These are phyloP conservation scores for Blastobotrys buckinghamii DNA, from an alignment of 1,139 yeast genomes.

Conservation along the genomic window DNA sequence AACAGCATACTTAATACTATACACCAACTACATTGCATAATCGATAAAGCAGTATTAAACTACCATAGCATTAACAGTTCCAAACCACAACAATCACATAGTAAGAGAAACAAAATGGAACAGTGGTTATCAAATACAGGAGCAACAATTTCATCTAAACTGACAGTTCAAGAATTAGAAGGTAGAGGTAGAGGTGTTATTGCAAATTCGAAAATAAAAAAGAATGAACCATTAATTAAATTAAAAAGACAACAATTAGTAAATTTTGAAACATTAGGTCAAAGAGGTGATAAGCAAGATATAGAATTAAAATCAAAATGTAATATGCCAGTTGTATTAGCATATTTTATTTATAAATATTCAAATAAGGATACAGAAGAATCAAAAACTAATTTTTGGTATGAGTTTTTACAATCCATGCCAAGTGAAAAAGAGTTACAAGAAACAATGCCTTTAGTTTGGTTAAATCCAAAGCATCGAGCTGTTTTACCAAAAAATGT, in stretches of 20 bases:
- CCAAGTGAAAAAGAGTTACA: conserved; percentile 25
- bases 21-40: too few species aligned
- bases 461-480: conserved; percentile 29
- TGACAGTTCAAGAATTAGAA: conserved; percentile 32
- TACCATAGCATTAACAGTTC: too few species aligned
- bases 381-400: conserved; percentile 21
- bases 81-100: too few species aligned
- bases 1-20: too few species aligned
- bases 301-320: conserved; percentile 10
- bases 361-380: conserved; percentile 14
- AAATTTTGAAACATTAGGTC: conserved; percentile 51
- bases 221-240: conserved; percentile 44
- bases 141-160: conserved; percentile 23
- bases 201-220: conserved; percentile 35
- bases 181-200: conserved; percentile 63
- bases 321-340: conserved; percentile 27
- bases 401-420: conserved; percentile 21
- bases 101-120: not conserved
- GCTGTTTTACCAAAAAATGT: conserved; percentile 26
- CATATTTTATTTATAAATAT: conserved; percentile 21
- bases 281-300: conserved; percentile 13
- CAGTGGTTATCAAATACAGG: conserved; percentile 21
- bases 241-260: conserved; percentile 57
- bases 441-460: conserved; percentile 33
- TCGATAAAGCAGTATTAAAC: too few species aligned